phyloP scores from a whole-genome alignment of 306 rosid genomes.

The Citrullus amarus region DNA sequence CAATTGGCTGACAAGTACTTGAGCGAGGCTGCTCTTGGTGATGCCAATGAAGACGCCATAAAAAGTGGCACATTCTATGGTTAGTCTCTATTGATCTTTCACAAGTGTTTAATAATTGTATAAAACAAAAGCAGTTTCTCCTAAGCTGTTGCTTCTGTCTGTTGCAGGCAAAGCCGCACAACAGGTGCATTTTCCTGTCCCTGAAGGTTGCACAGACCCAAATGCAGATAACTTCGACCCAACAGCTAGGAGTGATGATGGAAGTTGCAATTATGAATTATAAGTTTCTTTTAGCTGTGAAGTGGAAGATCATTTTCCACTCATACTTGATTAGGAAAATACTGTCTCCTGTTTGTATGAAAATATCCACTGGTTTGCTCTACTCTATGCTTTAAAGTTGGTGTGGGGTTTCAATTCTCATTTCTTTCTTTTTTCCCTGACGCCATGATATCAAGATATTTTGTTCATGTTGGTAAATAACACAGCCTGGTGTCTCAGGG shows the following conservation, averaged over 20 bases:
- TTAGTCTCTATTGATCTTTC: slow-evolving; percentile 17
- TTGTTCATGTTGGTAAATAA: background rate
- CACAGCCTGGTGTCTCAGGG: background rate
- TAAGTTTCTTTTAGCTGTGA: slow-evolving; percentile 20
- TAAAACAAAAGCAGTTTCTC: background rate
- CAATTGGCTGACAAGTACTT: slow-evolving; percentile 67
- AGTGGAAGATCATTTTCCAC: slow-evolving; percentile 4
- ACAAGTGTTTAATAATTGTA: background rate
- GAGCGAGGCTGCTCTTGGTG: slow-evolving; percentile 70
- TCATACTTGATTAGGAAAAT: background rate
- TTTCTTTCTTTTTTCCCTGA: background rate
- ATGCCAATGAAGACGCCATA: slow-evolving; percentile 51
- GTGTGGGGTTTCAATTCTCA: background rate
- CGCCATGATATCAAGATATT: background rate
- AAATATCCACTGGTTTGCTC: background rate
- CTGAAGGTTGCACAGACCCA: slow-evolving; percentile 68
- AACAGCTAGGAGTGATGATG: slow-evolving; percentile 81
- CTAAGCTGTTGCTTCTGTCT: background rate
- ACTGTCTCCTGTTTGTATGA: background rate
- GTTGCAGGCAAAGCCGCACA: slow-evolving; percentile 67
- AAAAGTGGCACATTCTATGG: slow-evolving; percentile 45
- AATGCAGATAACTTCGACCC: slow-evolving; percentile 58
- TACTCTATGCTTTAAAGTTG: background rate
- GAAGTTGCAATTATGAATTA: slow-evolving; percentile 39
- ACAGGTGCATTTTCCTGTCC: slow-evolving; percentile 45